Evolutionary conservation across 192 early-diverging fungal species (phyloP), one percentile per base, ranked within the genome.

Genomic region (Chytriomyces sp.): DNA sequence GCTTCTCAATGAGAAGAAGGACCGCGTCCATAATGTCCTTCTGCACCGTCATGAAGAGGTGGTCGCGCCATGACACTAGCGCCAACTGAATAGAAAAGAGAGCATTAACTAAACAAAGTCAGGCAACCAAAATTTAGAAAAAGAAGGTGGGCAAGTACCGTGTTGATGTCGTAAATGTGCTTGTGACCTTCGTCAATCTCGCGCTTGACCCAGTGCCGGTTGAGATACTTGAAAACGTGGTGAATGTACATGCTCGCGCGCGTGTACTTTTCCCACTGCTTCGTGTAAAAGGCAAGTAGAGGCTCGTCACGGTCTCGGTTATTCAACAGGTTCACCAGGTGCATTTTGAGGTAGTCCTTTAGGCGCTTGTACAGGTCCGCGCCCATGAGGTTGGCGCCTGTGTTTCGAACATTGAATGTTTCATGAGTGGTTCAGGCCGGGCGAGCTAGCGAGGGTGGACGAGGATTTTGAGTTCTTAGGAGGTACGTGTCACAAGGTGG

Each of bases 151-250:
- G 56, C 14, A 64, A 84, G 84, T 85, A 99, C 91, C 64, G 93
- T 98, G 79, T 95, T 93, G 39, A 99, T 90, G 64, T 98, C 94
- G 74, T 91, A 92, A 30, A 96, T 89, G 70, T 84, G 85, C 81
- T 91, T 93, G 77, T 86, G 89, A 32, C 93, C 92, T 70, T 99
- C 97, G 39, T 96, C 94, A 59, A 95, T 91, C 81, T 96, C 93
- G 73, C 97, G 85, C 80, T 93, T 95, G 49, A 98, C 92, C 97
- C 97, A 99, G 78, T 95, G 92, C 38, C 95, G 89, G 80, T 99
- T 99, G 56, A 99, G 84, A 77, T 99, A 99, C 14, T 84, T 82
- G 72, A 98, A 98, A 55, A 96, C 84, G 75, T 98, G 92, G 78
- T 98, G 88, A 56, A 98, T 89, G 70, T 87, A 89, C 57, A 84